A percentile compares a stretch with the other conserved stretches of the same genome.
These are phyloP conservation scores for Phytopythium mirpurense DNA, from an alignment of 352 stramenopile species.

Conservation along the genomic window DNA sequence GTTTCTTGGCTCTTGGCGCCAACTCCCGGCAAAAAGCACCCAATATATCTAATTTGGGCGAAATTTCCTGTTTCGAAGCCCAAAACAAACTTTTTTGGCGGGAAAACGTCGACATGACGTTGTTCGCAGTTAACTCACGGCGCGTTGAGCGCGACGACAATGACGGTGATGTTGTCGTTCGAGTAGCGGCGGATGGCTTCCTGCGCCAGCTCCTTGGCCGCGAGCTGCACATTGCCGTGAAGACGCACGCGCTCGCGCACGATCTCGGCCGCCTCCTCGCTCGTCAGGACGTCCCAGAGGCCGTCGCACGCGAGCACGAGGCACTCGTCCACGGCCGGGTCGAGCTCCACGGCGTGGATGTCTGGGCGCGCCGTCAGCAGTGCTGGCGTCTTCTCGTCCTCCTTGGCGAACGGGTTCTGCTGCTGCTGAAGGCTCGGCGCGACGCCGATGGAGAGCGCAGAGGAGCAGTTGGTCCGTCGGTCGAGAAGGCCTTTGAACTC, in stretches of 20 bases:
- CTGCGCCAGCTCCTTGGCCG: constrained; percentile 64
- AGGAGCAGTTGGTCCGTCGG: constrained; percentile 8
- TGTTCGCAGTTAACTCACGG: not conserved
- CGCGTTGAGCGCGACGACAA: constrained; percentile 21
- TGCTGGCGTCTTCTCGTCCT: constrained; percentile 47
- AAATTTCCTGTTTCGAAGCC: not conserved
- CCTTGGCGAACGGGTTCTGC: constrained; percentile 12
- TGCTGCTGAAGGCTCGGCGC: constrained; percentile 27
- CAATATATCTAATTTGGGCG: not conserved
- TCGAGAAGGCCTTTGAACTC: constrained; percentile 67
- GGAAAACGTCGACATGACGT: not conserved
- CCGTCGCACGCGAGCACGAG: constrained; percentile 79
- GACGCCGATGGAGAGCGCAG: constrained; percentile 11
- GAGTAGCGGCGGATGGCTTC: constrained; percentile 68
- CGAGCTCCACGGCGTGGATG: constrained; percentile 29
- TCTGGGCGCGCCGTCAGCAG: constrained; percentile 55
- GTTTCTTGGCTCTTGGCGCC: not conserved
- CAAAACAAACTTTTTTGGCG: constrained; percentile 2
- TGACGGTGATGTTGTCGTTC: constrained; percentile 81
- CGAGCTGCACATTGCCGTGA: constrained; percentile 51
- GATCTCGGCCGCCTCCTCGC: constrained; percentile 50
- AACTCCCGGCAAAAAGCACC: not conserved
- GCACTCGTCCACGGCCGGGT: constrained; percentile 45
- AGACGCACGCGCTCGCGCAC: constrained; percentile 41
- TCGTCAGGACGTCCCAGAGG: constrained; percentile 79